Evolutionary conservation across 306 rosid genomes (phyloP).

Genomic region (Fragaria nilgerrensis): DNA sequence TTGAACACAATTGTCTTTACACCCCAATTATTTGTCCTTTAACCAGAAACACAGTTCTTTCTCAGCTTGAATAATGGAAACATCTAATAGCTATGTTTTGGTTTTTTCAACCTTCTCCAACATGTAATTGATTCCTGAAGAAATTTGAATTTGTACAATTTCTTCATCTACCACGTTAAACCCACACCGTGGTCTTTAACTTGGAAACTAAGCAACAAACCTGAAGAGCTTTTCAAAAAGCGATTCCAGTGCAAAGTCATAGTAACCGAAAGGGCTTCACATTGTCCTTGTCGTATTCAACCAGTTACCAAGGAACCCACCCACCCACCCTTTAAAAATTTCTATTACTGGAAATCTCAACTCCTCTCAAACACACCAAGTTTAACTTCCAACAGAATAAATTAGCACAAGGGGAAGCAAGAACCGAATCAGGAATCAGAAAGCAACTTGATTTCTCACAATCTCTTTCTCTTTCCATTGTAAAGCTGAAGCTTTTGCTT

Average conservation of each 20-base stretch:
- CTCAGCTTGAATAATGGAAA: neutral
- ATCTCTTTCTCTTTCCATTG: slow-evolving; percentile 19
- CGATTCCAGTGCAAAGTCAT: neutral
- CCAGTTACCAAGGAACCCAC: neutral
- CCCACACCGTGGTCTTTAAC: neutral
- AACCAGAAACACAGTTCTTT: neutral
- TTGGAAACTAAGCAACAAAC: neutral
- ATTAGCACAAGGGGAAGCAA: neutral
- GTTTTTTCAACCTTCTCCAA: neutral
- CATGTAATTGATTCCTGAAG: neutral
- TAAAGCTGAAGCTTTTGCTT: slow-evolving; percentile 12
- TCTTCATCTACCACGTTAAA: neutral
- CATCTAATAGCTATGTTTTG: neutral
- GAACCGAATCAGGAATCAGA: neutral
- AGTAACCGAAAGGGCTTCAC: neutral
- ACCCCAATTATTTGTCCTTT: too few species aligned
- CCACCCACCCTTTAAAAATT: neutral
- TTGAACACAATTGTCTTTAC: neutral
- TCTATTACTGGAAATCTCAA: neutral
- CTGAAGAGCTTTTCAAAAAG: neutral
- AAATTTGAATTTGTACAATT: neutral
- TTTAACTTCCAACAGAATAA: neutral
- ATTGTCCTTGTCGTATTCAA: neutral
- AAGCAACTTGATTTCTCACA: slow-evolving; percentile 1
- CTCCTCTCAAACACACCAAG: neutral